A percentile compares a stretch with the other conserved stretches of the same genome.
These are phyloP conservation scores for Pulveroboletus sp. DNA, from an alignment of 768 basidiomycete species.

Conservation along the genomic window DNA sequence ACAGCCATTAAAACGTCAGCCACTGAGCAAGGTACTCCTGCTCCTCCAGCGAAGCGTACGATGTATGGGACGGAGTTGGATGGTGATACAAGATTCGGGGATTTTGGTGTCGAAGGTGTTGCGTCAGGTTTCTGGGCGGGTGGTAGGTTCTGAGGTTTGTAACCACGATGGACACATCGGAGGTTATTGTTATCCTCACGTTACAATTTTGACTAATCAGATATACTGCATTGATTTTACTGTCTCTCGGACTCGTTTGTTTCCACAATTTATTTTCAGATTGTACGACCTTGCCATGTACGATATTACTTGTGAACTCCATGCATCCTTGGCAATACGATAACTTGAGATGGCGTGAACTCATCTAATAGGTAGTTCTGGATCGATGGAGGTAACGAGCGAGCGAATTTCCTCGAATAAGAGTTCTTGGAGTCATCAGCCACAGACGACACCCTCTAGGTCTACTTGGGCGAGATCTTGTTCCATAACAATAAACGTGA, in stretches of 20 bases:
- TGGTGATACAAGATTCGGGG: constrained; percentile 78
- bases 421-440: constrained; percentile 40
- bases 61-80: constrained; percentile 85
- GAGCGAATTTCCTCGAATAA: constrained; percentile 81
- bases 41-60: constrained; percentile 53
- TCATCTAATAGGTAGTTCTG: not conserved
- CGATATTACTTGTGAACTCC: constrained; percentile 10
- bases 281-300: constrained; percentile 21
- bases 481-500: constrained; percentile 32
- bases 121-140: constrained; percentile 68
- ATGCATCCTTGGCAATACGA: not conserved
- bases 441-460: constrained; percentile 45
- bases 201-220: constrained; percentile 6
- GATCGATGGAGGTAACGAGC: constrained; percentile 56
- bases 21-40: constrained; percentile 39
- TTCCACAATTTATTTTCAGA: constrained; percentile 2
- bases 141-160: constrained; percentile 35
- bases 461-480: constrained; percentile 70
- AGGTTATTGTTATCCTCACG: constrained; percentile 4
- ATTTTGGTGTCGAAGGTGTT: constrained; percentile 76
- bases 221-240: constrained; percentile 4
- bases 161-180: not conserved
- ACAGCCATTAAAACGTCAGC: constrained; percentile 35
- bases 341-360: not conserved
- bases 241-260: not conserved